Percentiles rank a stretch among this genome's conserved stretches.
These are phyloP conservation scores for Triangularia setosa DNA, from an alignment of 2,329 filamentous ascomycete species.

Conservation along the genomic window DNA sequence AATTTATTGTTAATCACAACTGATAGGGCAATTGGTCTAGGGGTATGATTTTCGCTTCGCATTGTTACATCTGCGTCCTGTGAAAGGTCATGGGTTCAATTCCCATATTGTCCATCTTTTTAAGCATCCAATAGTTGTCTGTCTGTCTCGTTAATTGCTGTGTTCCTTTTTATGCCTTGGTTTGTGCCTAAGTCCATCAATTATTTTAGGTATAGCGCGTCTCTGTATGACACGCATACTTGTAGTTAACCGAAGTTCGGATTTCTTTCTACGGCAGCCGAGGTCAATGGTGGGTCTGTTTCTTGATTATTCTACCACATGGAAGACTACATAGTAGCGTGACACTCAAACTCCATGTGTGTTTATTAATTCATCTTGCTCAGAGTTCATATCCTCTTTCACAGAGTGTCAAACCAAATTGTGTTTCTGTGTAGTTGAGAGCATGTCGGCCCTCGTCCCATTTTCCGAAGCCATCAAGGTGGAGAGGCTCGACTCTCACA, in stretches of 20 bases:
- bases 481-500: conserved; percentile 22
- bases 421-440: not conserved
- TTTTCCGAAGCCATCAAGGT: conserved; percentile 25
- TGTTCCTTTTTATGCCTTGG: not conserved
- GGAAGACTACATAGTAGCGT: not conserved
- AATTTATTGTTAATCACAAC: not conserved
- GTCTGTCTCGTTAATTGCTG: too few species aligned
- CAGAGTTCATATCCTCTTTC: not conserved
- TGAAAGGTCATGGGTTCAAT: conserved; percentile 19
- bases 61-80: conserved; percentile 10
- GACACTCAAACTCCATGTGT: not conserved
- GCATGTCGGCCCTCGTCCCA: conserved; percentile 11
- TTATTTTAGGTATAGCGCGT: too few species aligned
- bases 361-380: not conserved
- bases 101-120: conserved; percentile 18
- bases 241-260: not conserved
- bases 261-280: not conserved
- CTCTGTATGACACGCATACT: too few species aligned
- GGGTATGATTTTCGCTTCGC: conserved; percentile 23
- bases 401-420: not conserved
- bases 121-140: too few species aligned
- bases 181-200: too few species aligned
- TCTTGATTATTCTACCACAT: not conserved
- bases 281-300: not conserved
- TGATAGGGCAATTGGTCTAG: conserved; percentile 20